phyloP scores from a whole-genome alignment of 441 rosid genomes.

The Corymbia calophylla region DNA sequence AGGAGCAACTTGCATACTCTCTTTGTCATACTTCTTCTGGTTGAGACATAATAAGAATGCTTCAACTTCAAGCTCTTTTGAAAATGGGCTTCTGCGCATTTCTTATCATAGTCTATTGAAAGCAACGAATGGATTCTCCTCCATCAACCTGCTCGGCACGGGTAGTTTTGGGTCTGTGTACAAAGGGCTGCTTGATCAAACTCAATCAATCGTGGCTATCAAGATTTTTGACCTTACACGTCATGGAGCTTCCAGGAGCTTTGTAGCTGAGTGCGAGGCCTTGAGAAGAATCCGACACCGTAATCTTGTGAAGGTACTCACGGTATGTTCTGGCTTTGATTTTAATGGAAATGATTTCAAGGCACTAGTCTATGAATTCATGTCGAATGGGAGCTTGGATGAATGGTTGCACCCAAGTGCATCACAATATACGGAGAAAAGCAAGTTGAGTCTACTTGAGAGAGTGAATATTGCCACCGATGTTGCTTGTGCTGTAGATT shows the following conservation, averaged over 20 bases:
- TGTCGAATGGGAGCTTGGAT: neutral
- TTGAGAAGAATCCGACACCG: neutral
- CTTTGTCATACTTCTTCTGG: neutral
- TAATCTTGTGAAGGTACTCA: neutral
- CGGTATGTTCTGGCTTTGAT: neutral
- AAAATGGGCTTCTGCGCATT: neutral
- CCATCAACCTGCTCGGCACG: neutral
- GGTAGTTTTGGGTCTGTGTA: neutral
- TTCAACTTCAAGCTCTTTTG: neutral
- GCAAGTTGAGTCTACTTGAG: neutral
- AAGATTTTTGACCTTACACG: neutral
- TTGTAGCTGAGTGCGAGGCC: neutral
- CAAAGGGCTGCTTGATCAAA: neutral
- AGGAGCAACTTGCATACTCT: fast-evolving
- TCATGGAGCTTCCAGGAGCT: neutral
- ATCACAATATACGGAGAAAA: neutral
- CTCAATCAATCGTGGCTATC: neutral
- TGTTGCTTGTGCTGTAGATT: neutral
- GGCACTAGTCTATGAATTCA: neutral
- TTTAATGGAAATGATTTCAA: neutral
- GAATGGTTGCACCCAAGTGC: neutral
- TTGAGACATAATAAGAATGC: no score
- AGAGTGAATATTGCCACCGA: neutral
- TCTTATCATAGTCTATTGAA: neutral
- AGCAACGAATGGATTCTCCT: neutral